These are phyloP conservation scores for Alternaria infectoria DNA, from an alignment of 2,329 filamentous ascomycete species.

Conservation along the genomic window DNA sequence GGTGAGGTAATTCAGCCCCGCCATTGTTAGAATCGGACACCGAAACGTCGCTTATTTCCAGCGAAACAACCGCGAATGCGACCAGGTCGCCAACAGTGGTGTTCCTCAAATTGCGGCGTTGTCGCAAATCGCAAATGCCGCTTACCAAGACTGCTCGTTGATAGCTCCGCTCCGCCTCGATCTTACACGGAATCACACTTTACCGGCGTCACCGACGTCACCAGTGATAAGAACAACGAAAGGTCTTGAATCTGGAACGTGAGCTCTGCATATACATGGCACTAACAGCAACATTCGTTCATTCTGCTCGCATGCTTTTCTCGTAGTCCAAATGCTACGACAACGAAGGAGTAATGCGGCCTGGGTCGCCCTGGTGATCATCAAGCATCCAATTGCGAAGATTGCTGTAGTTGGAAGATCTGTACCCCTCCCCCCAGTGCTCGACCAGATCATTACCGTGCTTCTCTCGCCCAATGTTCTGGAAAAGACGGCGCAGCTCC, in stretches of 20 bases:
- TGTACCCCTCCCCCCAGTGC: background rate
- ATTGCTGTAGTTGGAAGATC: background rate
- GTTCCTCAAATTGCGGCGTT: background rate
- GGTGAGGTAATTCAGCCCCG: background rate
- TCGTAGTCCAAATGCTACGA: background rate
- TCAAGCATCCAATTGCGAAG: background rate
- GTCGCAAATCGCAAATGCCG: background rate
- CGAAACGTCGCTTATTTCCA: background rate
- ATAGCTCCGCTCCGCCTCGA: background rate
- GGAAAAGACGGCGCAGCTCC: conserved; percentile 11
- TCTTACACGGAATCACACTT: background rate
- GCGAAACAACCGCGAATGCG: background rate
- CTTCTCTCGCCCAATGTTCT: conserved; percentile 3
- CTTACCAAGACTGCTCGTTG: background rate
- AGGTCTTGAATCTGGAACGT: background rate
- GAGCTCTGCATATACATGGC: background rate
- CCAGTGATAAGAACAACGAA: background rate
- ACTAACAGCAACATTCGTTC: background rate
- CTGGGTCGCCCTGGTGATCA: background rate
- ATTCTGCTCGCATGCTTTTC: background rate
- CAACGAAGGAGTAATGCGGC: background rate
- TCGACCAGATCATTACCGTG: background rate
- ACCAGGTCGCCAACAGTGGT: background rate
- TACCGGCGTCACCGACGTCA: background rate
- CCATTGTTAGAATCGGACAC: background rate